Evolutionary conservation across 495 filamentous ascomycete species (phyloP).

Genomic region (Tuber calosporum): DNA sequence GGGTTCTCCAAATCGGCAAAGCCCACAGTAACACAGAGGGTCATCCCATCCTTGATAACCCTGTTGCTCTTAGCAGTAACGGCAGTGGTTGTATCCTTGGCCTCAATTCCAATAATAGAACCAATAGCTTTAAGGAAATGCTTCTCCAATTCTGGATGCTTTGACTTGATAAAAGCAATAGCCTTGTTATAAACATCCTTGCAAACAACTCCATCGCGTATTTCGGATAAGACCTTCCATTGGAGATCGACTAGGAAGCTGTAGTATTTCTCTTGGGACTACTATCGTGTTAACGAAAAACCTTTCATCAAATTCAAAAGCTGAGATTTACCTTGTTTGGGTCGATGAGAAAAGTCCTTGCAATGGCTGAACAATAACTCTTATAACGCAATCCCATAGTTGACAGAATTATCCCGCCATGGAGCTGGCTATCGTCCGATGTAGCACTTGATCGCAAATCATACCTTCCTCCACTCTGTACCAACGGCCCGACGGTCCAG

Average conservation of each 20-base stretch:
- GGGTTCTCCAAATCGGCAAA: constrained; percentile 81
- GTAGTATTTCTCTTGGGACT: constrained; percentile 83
- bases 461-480: constrained; percentile 93
- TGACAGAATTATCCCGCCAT: constrained; percentile 84
- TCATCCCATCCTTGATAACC: constrained; percentile 90
- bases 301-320: background rate
- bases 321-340: constrained; percentile 61
- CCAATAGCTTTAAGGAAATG: constrained; percentile 88
- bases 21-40: constrained; percentile 76
- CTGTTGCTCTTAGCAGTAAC: constrained; percentile 78
- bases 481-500: constrained; percentile 82
- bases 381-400: constrained; percentile 89
- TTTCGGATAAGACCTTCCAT: constrained; percentile 75
- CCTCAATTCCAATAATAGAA: constrained; percentile 85
- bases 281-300: constrained; percentile 5
- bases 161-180: constrained; percentile 63
- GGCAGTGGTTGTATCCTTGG: constrained; percentile 68
- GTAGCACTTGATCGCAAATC: constrained; percentile 71
- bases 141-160: constrained; percentile 88
- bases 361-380: constrained; percentile 83
- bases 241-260: constrained; percentile 82
- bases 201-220: constrained; percentile 75
- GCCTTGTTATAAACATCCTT: constrained; percentile 94
- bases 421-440: constrained; percentile 75
- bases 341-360: constrained; percentile 89